Base-by-base conservation (phyloP, 2,329 filamentous ascomycete genomes). In the Tricladium varicosporioides region DNA sequence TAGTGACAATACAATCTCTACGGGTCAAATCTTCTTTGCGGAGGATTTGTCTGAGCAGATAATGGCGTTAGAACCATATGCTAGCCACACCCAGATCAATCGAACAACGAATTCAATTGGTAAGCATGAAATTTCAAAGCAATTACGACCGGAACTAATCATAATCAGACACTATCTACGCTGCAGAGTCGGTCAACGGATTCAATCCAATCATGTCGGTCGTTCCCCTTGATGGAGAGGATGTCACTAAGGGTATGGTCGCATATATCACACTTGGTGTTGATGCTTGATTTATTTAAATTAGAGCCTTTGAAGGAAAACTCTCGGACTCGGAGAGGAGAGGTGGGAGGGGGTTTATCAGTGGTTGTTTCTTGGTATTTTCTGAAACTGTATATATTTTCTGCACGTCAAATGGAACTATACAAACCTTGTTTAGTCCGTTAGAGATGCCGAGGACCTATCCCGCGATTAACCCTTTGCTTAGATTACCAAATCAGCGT, bases 1-100 rank as follows among this genome's bases (percentile, higher is more conserved):
- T 43, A 78, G 75, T 58, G 75, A 76, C 36, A 74, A 72, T 52
- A 76, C 80, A 54, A 78, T 79, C 14, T 68, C 63, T 43, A 77
- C 86, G 36, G 84, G 84, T n/a, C 84, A 88, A 68, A 69, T 85
- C 53, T 87, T 84, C 76, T 84, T 85, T 66, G 82, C 85, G 69
- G 80, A 86, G 68, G 74, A 76, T 60, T 76, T 87, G 11, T 77
- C 82, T 61, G 61, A 67, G 44, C 62, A 73, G 40, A 81, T 86
- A 54, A 78, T 83, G 62, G 69, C 69, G 13, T 72, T 72, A 0
- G 60, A 69, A 2, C 80, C 81, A 1, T 82, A 82, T 69, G 67
- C 58, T 5, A 68, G 67, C 57, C 81, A 82, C 69, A 74, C 69
- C 0, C 73, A 79, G 60, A 72, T 74, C 44, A 68, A 73, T 51